Base-by-base conservation (phyloP, 306 rosid species). In the Castanea mollissima region DNA sequence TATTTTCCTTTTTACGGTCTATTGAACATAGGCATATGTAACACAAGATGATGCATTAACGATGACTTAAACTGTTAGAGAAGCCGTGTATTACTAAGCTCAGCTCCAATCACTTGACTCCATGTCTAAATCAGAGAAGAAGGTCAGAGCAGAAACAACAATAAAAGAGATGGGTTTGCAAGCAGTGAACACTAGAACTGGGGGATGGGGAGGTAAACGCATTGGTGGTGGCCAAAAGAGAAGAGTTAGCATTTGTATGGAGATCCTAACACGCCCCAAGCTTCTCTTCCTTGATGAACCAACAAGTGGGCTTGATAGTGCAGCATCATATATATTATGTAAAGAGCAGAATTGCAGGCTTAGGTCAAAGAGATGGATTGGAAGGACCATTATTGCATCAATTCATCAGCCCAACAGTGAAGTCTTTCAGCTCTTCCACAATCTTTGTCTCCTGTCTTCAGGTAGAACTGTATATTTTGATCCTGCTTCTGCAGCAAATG, bases 261-360 rank as follows among this genome's bases (percentile, higher is more conserved):
- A 92, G 86, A 86, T 89, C 51, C 77, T 90, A 25, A 87, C 95
- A 16, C 81, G 70, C 9, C 91, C 93, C 0, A 85, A 79, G n/a
- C n/a, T n/a, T 62, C 89, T 92, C 10, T 92, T 92, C 78, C 88
- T 92, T 58, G 97, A 90, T 34, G 95, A 92, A 73, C 95, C 97
- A 0, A 89, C 97, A 0, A 89, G 97, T 49, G 93, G 95, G 41
- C 89, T 92, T 27, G 97, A 90, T 34, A 89, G 97, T 58, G 95
- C 97, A 3, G 91, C 97, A 16, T 92, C 95, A n/a, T 90, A 80
- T 64, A n/a, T 90, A 80, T 64, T 80, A 88, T 76, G 97, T 92
- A 2, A 88, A 90, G 91, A 89, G 86, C 23, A 83, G 91, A 81
- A 87, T 92, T 16, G 85, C 92, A 0, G 46, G 75, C 60, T 34